Evolutionary conservation across 73 alveolate species (phyloP).

Genomic region (Stentor roeselii): DNA sequence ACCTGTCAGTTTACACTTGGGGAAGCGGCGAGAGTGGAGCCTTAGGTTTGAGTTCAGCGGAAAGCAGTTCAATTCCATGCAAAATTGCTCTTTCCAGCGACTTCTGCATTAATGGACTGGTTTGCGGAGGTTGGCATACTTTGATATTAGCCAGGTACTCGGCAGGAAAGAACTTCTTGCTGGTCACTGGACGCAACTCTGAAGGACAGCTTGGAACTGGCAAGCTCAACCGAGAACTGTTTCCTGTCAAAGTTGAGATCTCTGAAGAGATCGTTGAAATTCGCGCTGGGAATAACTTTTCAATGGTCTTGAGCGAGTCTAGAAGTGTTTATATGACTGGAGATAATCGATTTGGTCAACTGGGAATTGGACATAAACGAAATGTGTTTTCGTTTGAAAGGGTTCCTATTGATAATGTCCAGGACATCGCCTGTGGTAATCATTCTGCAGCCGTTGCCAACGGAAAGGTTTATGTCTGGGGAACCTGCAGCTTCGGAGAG

Average conservation of each 20-base stretch:
- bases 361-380: conserved; percentile 30
- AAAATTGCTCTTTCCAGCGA: background rate
- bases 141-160: background rate
- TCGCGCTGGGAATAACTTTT: conserved; percentile 12
- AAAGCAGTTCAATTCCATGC: background rate
- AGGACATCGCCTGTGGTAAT: background rate
- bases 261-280: conserved; percentile 16
- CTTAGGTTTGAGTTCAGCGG: conserved; percentile 10
- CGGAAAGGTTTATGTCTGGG: conserved; percentile 25
- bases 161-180: background rate
- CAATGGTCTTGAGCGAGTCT: background rate
- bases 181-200: conserved; percentile 7
- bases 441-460: conserved; percentile 16
- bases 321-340: conserved; percentile 2
- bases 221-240: background rate
- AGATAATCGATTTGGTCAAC: conserved; percentile 30
- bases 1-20: background rate
- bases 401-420: background rate
- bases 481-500: conserved; percentile 28
- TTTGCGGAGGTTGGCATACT: conserved; percentile 30
- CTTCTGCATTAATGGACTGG: background rate
- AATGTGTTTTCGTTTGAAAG: background rate
- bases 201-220: conserved; percentile 31
- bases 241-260: conserved; percentile 23
- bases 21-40: conserved; percentile 31